These are phyloP conservation scores for Tolypocladium endophyticum DNA, from an alignment of 2,329 filamentous ascomycete genomes.

Conservation along the genomic window DNA sequence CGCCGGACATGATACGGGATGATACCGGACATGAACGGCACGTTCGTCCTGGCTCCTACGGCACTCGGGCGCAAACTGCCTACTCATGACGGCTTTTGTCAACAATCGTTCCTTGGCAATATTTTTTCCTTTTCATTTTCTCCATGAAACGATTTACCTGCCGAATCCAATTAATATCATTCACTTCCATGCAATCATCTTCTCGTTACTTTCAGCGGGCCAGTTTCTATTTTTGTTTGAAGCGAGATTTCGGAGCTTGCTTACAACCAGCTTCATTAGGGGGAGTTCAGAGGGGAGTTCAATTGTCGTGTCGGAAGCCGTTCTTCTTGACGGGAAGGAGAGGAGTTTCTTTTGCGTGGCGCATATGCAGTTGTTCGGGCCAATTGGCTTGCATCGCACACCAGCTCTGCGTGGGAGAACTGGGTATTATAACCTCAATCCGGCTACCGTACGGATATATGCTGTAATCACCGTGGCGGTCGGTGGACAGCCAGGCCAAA, in stretches of 20 bases:
- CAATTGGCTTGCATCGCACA: neutral
- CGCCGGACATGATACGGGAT: slow-evolving; percentile 25
- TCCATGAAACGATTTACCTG: neutral
- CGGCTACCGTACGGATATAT: neutral
- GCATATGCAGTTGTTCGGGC: neutral
- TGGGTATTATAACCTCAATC: neutral
- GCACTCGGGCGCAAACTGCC: neutral
- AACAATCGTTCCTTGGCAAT: neutral
- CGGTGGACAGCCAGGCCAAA: neutral
- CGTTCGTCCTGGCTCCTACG: neutral
- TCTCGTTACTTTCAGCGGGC: neutral
- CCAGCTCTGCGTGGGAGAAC: neutral
- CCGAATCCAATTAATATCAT: neutral
- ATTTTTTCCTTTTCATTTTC: neutral
- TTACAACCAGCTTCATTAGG: slow-evolving; percentile 1
- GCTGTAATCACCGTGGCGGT: neutral
- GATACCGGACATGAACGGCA: neutral
- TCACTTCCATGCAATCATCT: neutral
- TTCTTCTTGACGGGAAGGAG: neutral
- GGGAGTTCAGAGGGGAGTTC: slow-evolving; percentile 9
- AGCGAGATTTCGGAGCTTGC: neutral
- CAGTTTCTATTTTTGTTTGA: neutral
- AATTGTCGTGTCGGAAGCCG: neutral
- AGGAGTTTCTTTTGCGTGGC: neutral
- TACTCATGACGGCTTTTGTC: neutral